Evolutionary conservation across 31 red algal species (phyloP).

Genomic region (Odonthalia washingtoniensis): DNA sequence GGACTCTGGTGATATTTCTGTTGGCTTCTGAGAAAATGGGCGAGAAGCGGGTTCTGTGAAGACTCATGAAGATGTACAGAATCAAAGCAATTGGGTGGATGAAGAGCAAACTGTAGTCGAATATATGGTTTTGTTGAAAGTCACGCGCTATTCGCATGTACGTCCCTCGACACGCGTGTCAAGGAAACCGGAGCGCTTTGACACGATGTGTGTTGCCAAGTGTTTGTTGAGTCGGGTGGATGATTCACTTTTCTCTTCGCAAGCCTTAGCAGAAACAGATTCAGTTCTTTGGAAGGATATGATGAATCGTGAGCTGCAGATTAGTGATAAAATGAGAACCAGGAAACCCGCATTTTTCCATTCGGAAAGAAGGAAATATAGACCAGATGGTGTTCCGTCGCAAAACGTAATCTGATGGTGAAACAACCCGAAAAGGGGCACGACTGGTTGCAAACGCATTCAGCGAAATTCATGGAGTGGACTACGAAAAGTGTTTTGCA

Average conservation of each 20-base stretch:
- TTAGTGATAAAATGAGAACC: neutral
- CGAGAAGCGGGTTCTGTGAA: too few relatives aligned
- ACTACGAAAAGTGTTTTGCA: conserved; percentile 48
- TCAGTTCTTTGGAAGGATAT: too few relatives aligned
- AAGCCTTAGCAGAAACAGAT: neutral
- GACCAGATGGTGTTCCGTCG: conserved; percentile 8
- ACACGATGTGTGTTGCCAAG: neutral
- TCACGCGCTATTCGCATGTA: neutral
- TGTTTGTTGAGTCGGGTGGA: too few relatives aligned
- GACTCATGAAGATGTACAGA: too few relatives aligned
- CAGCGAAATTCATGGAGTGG: conserved; percentile 32
- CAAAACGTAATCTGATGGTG: conserved; percentile 8
- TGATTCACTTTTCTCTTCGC: neutral
- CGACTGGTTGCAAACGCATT: conserved; percentile 47
- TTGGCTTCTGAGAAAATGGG: too few relatives aligned
- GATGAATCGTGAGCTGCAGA: conserved; percentile 10
- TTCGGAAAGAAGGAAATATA: neutral
- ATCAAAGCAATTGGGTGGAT: too few relatives aligned
- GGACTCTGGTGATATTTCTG: too few relatives aligned
- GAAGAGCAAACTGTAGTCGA: too few relatives aligned
- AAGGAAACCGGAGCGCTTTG: neutral
- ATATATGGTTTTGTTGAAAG: too few relatives aligned
- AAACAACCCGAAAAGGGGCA: conserved; percentile 18
- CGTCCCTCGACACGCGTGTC: neutral
- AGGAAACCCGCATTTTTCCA: neutral